Percentiles rank a stretch among this genome's conserved stretches.
Evolutionary conservation across 108 stramenopile genomes (phyloP).

Genomic region (Parmales sp.): DNA sequence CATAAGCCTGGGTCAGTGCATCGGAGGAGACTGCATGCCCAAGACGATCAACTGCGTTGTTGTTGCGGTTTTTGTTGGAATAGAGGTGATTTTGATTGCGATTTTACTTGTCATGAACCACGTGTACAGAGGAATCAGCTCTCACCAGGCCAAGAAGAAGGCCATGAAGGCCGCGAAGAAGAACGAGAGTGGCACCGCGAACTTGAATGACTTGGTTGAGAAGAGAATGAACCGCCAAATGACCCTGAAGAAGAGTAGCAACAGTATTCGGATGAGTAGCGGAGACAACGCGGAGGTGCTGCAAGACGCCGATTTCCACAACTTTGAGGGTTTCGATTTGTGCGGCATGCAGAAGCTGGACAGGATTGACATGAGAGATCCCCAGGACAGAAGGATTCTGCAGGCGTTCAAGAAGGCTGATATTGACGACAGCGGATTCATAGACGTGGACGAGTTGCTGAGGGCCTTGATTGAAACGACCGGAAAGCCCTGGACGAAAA

Average conservation of each 20-base stretch:
- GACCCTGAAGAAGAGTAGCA: not conserved
- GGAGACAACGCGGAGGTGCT: not conserved
- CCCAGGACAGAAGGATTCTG: not conserved
- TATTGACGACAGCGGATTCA: constrained; percentile 1
- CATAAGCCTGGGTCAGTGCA: not conserved
- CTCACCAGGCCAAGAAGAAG: constrained; percentile 6
- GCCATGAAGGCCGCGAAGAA: not conserved
- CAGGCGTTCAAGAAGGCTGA: constrained; percentile 10
- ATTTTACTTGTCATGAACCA: not conserved
- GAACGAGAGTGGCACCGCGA: not conserved
- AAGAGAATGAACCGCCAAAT: not conserved
- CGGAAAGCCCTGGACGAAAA: constrained; percentile 11
- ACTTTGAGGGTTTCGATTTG: not conserved
- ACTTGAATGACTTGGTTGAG: not conserved
- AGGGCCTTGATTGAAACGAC: constrained; percentile 7
- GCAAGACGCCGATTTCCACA: not conserved
- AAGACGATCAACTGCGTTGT: not conserved
- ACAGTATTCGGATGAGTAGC: not conserved
- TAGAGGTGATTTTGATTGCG: not conserved
- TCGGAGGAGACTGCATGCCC: constrained; percentile 2
- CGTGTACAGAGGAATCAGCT: not conserved
- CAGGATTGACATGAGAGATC: constrained; percentile 6
- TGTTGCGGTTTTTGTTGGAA: not conserved
- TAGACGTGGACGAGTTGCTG: not conserved
- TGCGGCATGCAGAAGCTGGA: constrained; percentile 9